A percentile compares a stretch with the other conserved stretches of the same genome.
Evolutionary conservation across 1,284 basidiomycete species (phyloP).

Genomic region (Sporisorium sorghi): DNA sequence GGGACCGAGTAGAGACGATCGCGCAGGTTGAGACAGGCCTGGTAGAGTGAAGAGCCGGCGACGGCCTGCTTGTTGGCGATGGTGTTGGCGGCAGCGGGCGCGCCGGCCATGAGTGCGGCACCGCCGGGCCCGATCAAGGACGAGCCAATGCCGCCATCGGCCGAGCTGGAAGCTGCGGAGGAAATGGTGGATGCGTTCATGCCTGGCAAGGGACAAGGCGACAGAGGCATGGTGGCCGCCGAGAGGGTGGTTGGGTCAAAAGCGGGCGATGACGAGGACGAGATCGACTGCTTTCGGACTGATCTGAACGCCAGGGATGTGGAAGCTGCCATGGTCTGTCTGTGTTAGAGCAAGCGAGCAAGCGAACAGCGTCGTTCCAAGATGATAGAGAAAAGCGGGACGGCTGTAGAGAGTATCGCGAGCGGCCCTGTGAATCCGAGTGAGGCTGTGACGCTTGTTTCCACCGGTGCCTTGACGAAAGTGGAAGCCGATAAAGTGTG

Average conservation of each 20-base stretch:
- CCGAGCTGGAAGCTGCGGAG: constrained; percentile 32
- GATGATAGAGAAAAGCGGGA: not conserved
- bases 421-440: not conserved
- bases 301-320: constrained; percentile 47
- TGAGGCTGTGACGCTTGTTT: not conserved
- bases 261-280: constrained; percentile 29
- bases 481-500: not conserved
- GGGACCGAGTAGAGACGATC: constrained; percentile 70
- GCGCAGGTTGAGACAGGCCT: constrained; percentile 69
- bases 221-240: constrained; percentile 34
- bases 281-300: constrained; percentile 48
- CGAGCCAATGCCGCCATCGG: constrained; percentile 59
- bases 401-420: not conserved
- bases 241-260: constrained; percentile 40
- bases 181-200: constrained; percentile 21
- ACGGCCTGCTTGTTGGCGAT: constrained; percentile 63
- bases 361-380: not conserved
- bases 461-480: not conserved
- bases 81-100: constrained; percentile 62
- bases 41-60: constrained; percentile 69
- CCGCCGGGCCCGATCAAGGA: constrained; percentile 57
- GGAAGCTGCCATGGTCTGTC: constrained; percentile 40
- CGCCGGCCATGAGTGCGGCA: constrained; percentile 53
- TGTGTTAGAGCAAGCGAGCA: not conserved
- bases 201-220: constrained; percentile 33